These are phyloP conservation scores for Macrotyloma uniflorum DNA, from an alignment of 306 rosid species.

Conservation along the genomic window DNA sequence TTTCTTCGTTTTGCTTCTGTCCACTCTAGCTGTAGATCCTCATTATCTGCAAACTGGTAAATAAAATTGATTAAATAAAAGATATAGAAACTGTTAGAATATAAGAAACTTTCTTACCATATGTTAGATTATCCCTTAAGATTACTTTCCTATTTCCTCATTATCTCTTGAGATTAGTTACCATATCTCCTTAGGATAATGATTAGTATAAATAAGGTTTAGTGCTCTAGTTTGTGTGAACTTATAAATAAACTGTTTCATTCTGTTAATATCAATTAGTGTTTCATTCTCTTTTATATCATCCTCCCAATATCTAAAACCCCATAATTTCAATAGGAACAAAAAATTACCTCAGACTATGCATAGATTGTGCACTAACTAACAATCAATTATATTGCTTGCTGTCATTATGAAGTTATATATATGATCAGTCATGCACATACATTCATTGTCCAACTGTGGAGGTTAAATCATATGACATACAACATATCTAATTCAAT, in stretches of 20 bases:
- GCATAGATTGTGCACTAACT: background rate
- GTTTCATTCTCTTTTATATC: background rate
- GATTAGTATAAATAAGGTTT: background rate
- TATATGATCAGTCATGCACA: background rate
- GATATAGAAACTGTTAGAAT: background rate
- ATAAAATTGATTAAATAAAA: conserved; percentile 3
- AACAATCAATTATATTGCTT: conserved; percentile 21
- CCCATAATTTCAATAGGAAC: background rate
- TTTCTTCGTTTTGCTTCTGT: conserved; percentile 75
- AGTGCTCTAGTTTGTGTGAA: background rate
- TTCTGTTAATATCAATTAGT: background rate
- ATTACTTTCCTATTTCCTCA: background rate
- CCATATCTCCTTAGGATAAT: background rate
- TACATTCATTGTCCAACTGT: background rate
- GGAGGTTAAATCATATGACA: conserved; percentile 1
- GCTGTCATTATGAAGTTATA: background rate
- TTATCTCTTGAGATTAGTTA: background rate
- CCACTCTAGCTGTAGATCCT: conserved; percentile 86
- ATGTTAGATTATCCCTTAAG: background rate
- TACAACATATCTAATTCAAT: conserved; percentile 10
- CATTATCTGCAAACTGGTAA: conserved; percentile 77
- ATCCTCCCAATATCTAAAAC: background rate
- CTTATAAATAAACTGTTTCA: background rate
- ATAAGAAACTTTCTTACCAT: background rate
- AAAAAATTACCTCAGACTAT: conserved; percentile 13